These are phyloP conservation scores for Naegleria fowleri DNA, from an alignment of 208 protist species.

Conservation along the genomic window DNA sequence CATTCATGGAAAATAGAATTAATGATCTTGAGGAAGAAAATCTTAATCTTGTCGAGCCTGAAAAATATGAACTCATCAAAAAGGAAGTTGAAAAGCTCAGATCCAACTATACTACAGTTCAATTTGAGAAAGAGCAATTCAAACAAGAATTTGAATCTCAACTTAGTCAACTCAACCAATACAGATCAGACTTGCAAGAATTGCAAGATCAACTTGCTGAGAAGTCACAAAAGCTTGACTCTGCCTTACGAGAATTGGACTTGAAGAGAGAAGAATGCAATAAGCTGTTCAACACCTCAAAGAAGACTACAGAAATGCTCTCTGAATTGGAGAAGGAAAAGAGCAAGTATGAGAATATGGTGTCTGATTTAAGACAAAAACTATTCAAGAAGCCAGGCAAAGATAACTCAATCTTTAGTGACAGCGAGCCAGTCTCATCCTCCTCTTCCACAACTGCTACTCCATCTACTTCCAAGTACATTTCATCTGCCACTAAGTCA, in stretches of 20 bases:
- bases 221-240: not conserved
- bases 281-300: not conserved
- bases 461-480: not conserved
- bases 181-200: not conserved
- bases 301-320: not conserved
- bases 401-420: not conserved
- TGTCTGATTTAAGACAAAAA: conserved; percentile 14
- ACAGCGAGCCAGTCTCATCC: not conserved
- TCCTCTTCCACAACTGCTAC: not conserved
- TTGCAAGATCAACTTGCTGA: conserved; percentile 5
- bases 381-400: not conserved
- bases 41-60: conserved; percentile 3
- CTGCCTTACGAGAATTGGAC: not conserved
- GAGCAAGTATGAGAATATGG: conserved; percentile 8
- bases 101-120: not conserved
- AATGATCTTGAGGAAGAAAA: conserved; percentile 21
- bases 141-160: conserved; percentile 25
- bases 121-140: conserved; percentile 25
- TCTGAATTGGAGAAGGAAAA: conserved; percentile 11
- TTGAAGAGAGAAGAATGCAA: not conserved
- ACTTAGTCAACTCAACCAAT: not conserved
- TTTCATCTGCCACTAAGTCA: not conserved
- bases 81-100: conserved; percentile 25
- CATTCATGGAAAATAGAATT: conserved; percentile 18
- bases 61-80: not conserved